These are phyloP conservation scores for Alternaria brassicae DNA, from an alignment of 2,329 filamentous ascomycete genomes.

Conservation along the genomic window DNA sequence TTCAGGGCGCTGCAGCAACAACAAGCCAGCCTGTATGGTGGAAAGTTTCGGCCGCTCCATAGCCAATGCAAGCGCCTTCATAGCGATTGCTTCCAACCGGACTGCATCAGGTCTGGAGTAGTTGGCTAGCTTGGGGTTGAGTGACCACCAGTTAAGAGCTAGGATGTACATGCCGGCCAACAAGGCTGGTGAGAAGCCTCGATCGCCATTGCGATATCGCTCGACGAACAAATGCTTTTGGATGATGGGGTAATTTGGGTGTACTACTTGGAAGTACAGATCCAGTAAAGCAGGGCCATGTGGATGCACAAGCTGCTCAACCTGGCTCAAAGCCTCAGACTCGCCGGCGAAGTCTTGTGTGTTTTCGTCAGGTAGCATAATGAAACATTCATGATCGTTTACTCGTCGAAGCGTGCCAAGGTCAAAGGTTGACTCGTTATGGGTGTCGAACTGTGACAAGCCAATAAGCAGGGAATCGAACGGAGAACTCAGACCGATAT, in stretches of 20 bases:
- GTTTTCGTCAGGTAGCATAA: conserved; percentile 76
- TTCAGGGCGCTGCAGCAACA: conserved; percentile 77
- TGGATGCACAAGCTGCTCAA: conserved; percentile 77
- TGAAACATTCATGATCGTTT: conserved; percentile 78
- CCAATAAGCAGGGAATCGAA: conserved; percentile 86
- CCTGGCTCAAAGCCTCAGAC: conserved; percentile 70
- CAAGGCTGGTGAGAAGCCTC: conserved; percentile 76
- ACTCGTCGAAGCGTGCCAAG: conserved; percentile 72
- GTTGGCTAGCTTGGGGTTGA: conserved; percentile 70
- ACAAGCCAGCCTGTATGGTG: conserved; percentile 77
- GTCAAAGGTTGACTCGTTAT: conserved; percentile 78
- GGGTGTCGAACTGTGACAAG: conserved; percentile 78
- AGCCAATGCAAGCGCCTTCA: conserved; percentile 74
- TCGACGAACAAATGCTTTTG: conserved; percentile 82
- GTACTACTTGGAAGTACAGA: conserved; percentile 81
- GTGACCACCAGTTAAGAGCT: conserved; percentile 87
- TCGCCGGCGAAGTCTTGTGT: conserved; percentile 76
- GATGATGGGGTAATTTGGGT: conserved; percentile 81
- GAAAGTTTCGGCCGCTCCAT: conserved; percentile 84
- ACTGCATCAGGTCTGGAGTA: conserved; percentile 74
- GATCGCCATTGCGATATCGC: conserved; percentile 75
- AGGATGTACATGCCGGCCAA: conserved; percentile 84
- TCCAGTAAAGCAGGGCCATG: conserved; percentile 80
- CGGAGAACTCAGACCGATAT: conserved; percentile 82
- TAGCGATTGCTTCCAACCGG: conserved; percentile 75